Percentiles rank a stretch among this genome's conserved stretches.
phyloP scores from a whole-genome alignment of 2,329 filamentous ascomycete species.

The Mycosphaerelloides madeirae region DNA sequence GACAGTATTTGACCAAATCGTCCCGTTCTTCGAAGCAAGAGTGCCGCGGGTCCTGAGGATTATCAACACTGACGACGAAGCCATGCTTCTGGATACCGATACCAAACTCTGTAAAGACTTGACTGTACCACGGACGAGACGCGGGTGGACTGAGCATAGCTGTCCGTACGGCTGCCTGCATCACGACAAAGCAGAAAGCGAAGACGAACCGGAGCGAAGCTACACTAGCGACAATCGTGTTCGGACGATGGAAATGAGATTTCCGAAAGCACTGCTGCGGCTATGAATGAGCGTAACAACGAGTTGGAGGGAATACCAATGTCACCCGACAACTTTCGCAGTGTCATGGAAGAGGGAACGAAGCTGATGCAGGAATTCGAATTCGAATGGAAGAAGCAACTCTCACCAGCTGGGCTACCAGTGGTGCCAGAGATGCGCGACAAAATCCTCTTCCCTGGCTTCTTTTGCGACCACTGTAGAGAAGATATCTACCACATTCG shows the following conservation, averaged over 20 bases:
- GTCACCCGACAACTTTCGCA: neutral
- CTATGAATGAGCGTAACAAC: too few relatives aligned
- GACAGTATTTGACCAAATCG: conserved; percentile 7
- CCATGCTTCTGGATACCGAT: conserved; percentile 3
- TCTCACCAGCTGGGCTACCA: too few relatives aligned
- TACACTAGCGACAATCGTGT: too few relatives aligned
- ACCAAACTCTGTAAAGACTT: neutral
- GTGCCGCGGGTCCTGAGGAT: conserved; percentile 2
- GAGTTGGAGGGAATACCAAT: neutral
- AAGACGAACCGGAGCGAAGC: neutral
- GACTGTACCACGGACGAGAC: neutral
- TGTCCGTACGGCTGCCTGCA: neutral
- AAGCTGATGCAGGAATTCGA: neutral
- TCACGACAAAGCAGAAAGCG: neutral
- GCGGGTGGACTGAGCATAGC: neutral
- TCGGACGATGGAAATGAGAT: too few relatives aligned
- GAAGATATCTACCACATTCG: conserved; percentile 1
- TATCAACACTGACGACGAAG: conserved; percentile 1
- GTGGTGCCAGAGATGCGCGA: neutral
- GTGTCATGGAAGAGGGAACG: neutral
- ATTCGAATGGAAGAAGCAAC: too few relatives aligned
- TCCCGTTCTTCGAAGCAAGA: conserved; percentile 2
- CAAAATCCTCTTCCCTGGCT: neutral
- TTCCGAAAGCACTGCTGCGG: too few relatives aligned
- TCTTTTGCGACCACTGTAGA: conserved; percentile 2